Evolutionary conservation across 1,139 yeast species (phyloP), one percentile per base, ranked within the genome.

Genomic region (Pneumocystis jirovecii): DNA sequence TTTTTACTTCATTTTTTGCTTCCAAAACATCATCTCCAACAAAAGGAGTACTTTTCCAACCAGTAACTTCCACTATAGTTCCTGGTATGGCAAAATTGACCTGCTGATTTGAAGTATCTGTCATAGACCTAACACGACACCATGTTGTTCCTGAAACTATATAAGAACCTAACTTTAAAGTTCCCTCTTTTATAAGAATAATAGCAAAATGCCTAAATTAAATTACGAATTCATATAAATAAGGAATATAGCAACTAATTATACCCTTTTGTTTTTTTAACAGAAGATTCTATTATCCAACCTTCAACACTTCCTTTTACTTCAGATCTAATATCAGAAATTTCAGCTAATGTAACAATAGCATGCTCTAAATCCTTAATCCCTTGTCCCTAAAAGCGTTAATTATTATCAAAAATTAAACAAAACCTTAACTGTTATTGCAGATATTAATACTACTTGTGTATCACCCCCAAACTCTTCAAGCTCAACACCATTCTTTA

Each of bases 401-500:
- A 50, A 25, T 50, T 25, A 60, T 29, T 72, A 50, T 0, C 86
- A 86, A 0, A 3, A 40, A 57, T 7, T 40, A 39, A 40, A 35
- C 3, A 25, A 50, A 50, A 50, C 21, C 12, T 7, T 50, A 25
- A 50, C 57, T 1, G 96, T 87, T 68, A 87, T 83, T 0, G 96
- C 98, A 35, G 96, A 87, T 1, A 95, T 93, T 66, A 83, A 83
- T 1, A 93, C 90, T 0, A 89, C 86, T 73, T 91, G 97, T 0
- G 93, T 86, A 40, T 93, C 97, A 64, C 99, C 98, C 66, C 99
- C 98, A 72, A 86, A 88, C 68, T 87, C 93, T 73, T 93, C 98
- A 42, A 89, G 86, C 70, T 89, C 95, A 25, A 93, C 84, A 2
- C 84, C 97, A 67, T 89, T 80, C 0, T 82, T 77, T 1, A 96